Evolutionary conservation across 176 grass and related monocot genomes (phyloP).

Genomic region (Secale cereale): DNA sequence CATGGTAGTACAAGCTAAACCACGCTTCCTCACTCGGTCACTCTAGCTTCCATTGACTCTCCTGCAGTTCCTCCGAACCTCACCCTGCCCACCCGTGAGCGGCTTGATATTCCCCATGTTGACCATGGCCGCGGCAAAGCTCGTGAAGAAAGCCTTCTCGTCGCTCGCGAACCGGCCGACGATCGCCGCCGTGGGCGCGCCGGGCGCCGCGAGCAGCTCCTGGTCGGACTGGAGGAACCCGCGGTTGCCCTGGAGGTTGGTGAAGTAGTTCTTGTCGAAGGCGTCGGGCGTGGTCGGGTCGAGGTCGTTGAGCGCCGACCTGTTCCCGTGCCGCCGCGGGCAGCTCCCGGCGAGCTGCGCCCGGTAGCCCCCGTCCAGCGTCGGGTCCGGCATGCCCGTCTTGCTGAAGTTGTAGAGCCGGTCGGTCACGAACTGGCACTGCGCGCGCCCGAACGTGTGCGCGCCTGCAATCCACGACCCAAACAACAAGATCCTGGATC

Average conservation of each 20-base stretch:
- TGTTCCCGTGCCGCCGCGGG: conserved; percentile 48
- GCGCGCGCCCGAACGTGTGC: conserved; percentile 75
- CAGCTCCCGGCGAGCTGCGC: conserved; percentile 33
- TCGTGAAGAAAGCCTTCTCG: conserved; percentile 68
- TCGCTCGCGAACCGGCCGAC: conserved; percentile 45
- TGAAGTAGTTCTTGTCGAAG: conserved; percentile 81
- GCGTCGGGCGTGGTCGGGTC: conserved; percentile 62
- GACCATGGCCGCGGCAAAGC: conserved; percentile 67
- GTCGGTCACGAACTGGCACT: conserved; percentile 50
- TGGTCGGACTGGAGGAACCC: conserved; percentile 79
- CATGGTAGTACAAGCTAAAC: neutral
- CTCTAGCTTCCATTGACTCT: conserved; percentile 53
- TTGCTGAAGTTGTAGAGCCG: conserved; percentile 76
- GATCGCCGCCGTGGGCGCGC: conserved; percentile 40
- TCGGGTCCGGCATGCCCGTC: conserved; percentile 48
- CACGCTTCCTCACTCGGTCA: neutral
- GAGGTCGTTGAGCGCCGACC: conserved; percentile 49
- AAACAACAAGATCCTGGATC: neutral
- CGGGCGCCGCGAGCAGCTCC: conserved; percentile 53
- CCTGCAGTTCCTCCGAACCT: conserved; percentile 66
- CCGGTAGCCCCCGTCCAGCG: conserved; percentile 46
- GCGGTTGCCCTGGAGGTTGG: conserved; percentile 41
- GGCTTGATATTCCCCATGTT: conserved; percentile 72
- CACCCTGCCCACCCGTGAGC: conserved; percentile 52
- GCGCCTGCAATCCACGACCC: conserved; percentile 37